phyloP scores from a whole-genome alignment of 2,329 filamentous ascomycete genomes.

The Epichloe coenophiala region DNA sequence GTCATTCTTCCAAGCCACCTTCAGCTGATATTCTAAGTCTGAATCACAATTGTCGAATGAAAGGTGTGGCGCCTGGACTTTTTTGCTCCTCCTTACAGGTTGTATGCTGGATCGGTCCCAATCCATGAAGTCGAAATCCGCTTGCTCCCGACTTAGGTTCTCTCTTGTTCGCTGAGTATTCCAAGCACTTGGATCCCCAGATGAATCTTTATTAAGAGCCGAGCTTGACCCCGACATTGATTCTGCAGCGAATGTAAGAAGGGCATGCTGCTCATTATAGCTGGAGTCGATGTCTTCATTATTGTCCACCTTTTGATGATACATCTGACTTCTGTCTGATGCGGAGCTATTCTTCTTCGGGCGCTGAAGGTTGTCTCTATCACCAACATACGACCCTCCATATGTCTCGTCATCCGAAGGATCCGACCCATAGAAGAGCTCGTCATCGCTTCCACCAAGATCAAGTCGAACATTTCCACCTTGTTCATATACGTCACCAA shows the following conservation, averaged over 20 bases:
- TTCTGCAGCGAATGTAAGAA: constrained; percentile 14
- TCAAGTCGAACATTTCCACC: constrained; percentile 34
- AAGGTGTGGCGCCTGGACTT: constrained; percentile 38
- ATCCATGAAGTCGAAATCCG: constrained; percentile 77
- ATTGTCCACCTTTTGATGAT: not conserved
- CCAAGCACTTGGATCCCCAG: not conserved
- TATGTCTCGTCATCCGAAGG: not conserved
- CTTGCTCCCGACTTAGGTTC: constrained; percentile 26
- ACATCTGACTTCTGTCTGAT: not conserved
- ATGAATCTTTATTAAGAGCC: not conserved
- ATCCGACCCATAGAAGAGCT: not conserved
- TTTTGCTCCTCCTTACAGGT: constrained; percentile 45
- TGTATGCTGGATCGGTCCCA: constrained; percentile 57
- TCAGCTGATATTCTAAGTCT: constrained; percentile 49
- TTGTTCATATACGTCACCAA: constrained; percentile 49
- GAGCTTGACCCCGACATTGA: constrained; percentile 6
- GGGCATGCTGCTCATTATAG: constrained; percentile 12
- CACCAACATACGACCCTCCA: not conserved
- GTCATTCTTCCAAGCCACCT: constrained; percentile 51
- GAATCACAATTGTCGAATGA: constrained; percentile 47
- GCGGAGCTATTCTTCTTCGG: not conserved
- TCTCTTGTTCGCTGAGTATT: not conserved
- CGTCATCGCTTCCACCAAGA: constrained; percentile 15
- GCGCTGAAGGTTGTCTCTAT: not conserved
- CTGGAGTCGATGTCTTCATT: not conserved